A percentile compares a stretch with the other conserved stretches of the same genome.
These are phyloP conservation scores for Moelleriella libera DNA, from an alignment of 2,329 filamentous ascomycete species.

Conservation along the genomic window DNA sequence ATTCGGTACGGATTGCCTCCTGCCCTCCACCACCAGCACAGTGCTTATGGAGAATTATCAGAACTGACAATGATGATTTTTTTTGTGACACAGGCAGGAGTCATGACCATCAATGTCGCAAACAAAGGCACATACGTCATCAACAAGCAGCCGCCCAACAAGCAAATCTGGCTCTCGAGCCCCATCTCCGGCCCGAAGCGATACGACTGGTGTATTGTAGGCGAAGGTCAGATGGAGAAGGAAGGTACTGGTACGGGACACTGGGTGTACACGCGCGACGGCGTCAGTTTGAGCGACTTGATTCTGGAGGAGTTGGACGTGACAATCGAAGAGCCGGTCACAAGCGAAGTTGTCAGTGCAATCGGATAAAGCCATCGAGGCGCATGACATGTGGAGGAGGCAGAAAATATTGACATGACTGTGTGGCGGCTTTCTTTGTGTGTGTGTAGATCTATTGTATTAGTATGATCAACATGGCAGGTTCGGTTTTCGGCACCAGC, in stretches of 20 bases:
- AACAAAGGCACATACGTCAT: constrained; percentile 73
- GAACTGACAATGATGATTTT: too few species aligned
- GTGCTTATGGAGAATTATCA: too few species aligned
- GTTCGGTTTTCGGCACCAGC: too few species aligned
- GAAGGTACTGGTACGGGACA: constrained; percentile 58
- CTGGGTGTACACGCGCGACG: constrained; percentile 84
- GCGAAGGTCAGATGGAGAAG: constrained; percentile 60
- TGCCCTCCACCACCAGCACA: background rate
- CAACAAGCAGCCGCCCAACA: constrained; percentile 98
- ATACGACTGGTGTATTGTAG: constrained; percentile 72
- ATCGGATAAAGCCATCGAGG: background rate
- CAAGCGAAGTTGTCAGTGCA: constrained; percentile 5
- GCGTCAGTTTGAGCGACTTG: constrained; percentile 58
- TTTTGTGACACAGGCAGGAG: constrained; percentile 50
- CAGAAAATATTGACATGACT: too few species aligned
- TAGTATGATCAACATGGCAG: too few species aligned
- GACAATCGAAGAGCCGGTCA: constrained; percentile 27
- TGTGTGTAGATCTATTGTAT: too few species aligned
- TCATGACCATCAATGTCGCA: constrained; percentile 62
- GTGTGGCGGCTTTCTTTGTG: too few species aligned
- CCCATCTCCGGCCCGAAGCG: constrained; percentile 85
- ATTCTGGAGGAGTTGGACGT: constrained; percentile 65
- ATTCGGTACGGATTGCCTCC: constrained; percentile 46
- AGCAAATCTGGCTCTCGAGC: constrained; percentile 92
- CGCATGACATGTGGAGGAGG: too few species aligned